phyloP scores from a whole-genome alignment of 1,284 basidiomycete genomes.

The Ceratorhiza oryzae-sativae region DNA sequence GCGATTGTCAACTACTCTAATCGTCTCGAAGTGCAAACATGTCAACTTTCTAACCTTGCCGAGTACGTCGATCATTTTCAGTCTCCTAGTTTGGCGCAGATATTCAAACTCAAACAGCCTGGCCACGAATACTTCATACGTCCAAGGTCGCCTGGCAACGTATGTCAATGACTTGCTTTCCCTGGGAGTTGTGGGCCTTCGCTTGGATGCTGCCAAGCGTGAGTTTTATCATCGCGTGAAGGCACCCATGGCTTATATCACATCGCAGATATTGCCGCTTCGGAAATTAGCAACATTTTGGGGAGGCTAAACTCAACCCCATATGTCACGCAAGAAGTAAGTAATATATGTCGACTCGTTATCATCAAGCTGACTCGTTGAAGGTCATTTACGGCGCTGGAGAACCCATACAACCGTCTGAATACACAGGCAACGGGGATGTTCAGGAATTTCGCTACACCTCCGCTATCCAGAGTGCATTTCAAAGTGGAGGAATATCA shows the following conservation, averaged over 20 bases:
- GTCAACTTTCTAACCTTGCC: not conserved
- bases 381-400: constrained; percentile 39
- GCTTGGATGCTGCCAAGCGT: constrained; percentile 74
- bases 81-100: constrained; percentile 43
- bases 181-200: constrained; percentile 67
- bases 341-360: not conserved
- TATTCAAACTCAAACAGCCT: constrained; percentile 44
- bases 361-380: not conserved
- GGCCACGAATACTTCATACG: constrained; percentile 66
- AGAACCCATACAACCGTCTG: constrained; percentile 13
- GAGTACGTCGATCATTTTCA: not conserved
- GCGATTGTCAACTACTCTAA: constrained; percentile 52
- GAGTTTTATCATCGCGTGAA: constrained; percentile 23
- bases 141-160: constrained; percentile 59
- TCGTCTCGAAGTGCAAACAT: constrained; percentile 64
- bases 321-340: constrained; percentile 40
- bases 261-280: constrained; percentile 39
- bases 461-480: constrained; percentile 52
- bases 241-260: not conserved
- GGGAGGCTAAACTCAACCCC: constrained; percentile 7
- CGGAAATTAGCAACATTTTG: constrained; percentile 39
- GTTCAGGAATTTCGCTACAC: constrained; percentile 64
- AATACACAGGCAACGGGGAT: constrained; percentile 54
- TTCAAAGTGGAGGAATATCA: constrained; percentile 60
- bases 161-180: constrained; percentile 69